Evolutionary conservation across 345 rosid genomes (phyloP).

Genomic region (Acer saccharum): DNA sequence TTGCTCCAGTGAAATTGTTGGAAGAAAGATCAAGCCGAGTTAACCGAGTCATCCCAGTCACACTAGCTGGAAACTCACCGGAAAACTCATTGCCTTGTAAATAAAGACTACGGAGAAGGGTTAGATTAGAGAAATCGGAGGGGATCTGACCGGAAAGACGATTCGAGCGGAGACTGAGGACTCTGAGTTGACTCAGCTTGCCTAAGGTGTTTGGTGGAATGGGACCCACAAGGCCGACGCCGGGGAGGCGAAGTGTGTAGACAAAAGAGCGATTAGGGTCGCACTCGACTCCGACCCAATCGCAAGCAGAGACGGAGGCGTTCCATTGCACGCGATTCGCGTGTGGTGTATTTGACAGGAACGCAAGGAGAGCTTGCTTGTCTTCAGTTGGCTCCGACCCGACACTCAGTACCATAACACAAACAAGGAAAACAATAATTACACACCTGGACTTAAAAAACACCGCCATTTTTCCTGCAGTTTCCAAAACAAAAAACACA

Average conservation of each 20-base stretch:
- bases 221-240: slow-evolving; percentile 72
- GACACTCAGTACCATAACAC: slow-evolving; percentile 33
- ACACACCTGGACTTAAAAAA: slow-evolving; percentile 12
- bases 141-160: slow-evolving; percentile 84
- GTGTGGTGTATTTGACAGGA: slow-evolving; percentile 59
- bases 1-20: slow-evolving; percentile 69
- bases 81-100: slow-evolving; percentile 65
- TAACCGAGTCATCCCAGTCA: slow-evolving; percentile 55
- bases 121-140: slow-evolving; percentile 73
- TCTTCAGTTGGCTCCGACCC: slow-evolving; percentile 69
- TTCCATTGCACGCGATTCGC: slow-evolving; percentile 80
- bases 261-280: slow-evolving; percentile 54
- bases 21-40: slow-evolving; percentile 81
- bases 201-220: slow-evolving; percentile 76
- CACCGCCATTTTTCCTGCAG: slow-evolving; percentile 34
- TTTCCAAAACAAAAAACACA: background rate
- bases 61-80: slow-evolving; percentile 65
- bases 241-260: slow-evolving; percentile 76
- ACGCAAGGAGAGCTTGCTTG: slow-evolving; percentile 80
- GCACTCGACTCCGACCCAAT: slow-evolving; percentile 87
- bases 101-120: slow-evolving; percentile 70
- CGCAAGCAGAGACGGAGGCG: slow-evolving; percentile 67
- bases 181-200: slow-evolving; percentile 69
- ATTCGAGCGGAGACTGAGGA: slow-evolving; percentile 85
- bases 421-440: slow-evolving; percentile 19